Conservation (phyloP, 306 rosid species). For the Arachis stenosperma region DNA sequence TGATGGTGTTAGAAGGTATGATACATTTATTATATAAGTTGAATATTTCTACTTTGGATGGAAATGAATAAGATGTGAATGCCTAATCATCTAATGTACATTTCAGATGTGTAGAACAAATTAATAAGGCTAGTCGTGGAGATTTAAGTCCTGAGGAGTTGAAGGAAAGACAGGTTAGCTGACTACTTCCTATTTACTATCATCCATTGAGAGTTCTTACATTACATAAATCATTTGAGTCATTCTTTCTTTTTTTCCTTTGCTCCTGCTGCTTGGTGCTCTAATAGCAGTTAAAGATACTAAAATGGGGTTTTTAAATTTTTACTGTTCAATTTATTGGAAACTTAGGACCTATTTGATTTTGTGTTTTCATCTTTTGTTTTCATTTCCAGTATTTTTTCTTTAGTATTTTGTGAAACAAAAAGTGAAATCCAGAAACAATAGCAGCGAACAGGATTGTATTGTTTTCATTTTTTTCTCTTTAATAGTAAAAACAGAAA, state of each 20-base stretch:
- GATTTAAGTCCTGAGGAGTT: constrained; percentile 75
- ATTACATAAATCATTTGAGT: background rate
- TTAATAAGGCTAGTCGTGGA: constrained; percentile 82
- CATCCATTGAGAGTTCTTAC: background rate
- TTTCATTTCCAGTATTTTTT: too few species aligned
- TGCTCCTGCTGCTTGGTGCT: too few species aligned
- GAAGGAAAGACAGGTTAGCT: constrained; percentile 83
- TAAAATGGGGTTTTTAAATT: background rate
- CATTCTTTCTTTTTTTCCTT: too few species aligned
- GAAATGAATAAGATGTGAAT: background rate
- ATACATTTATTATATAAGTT: background rate
- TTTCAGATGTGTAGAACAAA: constrained; percentile 74
- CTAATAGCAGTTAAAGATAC: too few species aligned
- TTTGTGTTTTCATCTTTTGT: background rate
- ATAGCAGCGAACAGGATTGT: too few species aligned
- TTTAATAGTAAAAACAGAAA: too few species aligned
- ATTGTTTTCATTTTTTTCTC: too few species aligned
- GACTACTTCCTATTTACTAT: background rate
- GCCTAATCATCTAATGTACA: background rate
- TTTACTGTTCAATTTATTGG: too few species aligned
- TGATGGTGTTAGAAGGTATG: constrained; percentile 80
- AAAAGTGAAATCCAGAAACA: too few species aligned
- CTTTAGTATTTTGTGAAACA: too few species aligned
- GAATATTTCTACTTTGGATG: background rate
- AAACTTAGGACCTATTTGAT: too few species aligned